phyloP scores from a whole-genome alignment of 140 eudicot species.

The Oenanthe javanica region DNA sequence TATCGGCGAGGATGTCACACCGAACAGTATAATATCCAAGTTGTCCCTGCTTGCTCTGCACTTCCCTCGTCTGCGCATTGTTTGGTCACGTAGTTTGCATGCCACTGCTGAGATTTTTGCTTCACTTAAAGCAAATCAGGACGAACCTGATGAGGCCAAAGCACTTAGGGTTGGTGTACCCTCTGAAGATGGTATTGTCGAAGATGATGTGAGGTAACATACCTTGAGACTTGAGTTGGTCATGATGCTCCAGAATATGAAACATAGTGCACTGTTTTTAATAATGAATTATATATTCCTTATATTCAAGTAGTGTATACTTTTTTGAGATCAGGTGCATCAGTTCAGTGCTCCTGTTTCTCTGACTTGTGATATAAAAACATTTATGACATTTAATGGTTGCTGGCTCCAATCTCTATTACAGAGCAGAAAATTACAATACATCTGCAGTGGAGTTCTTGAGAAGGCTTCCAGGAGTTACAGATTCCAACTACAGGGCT shows the following conservation, averaged over 20 bases:
- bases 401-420: not conserved
- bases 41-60: conserved; percentile 74
- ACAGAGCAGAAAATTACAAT: conserved; percentile 90
- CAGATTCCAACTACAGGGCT: conserved; percentile 79
- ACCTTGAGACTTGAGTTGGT: not conserved
- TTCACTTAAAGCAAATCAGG: conserved; percentile 79
- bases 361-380: not conserved
- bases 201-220: conserved; percentile 74
- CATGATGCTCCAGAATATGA: not conserved
- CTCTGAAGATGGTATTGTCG: conserved; percentile 85
- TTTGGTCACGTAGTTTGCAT: conserved; percentile 97
- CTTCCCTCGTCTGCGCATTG: conserved; percentile 86
- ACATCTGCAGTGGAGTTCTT: conserved; percentile 91
- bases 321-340: not conserved
- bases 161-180: conserved; percentile 97
- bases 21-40: conserved; percentile 72
- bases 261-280: not conserved
- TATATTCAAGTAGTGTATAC: not conserved
- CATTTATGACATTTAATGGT: not conserved
- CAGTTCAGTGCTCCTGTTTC: not conserved
- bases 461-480: conserved; percentile 91
- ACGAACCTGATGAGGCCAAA: conserved; percentile 92
- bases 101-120: conserved; percentile 94
- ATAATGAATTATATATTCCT: not conserved
- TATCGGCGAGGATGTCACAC: conserved; percentile 83